These are phyloP conservation scores for Neonectria neomacrospora DNA, from an alignment of 2,329 filamentous ascomycete genomes.

Conservation along the genomic window DNA sequence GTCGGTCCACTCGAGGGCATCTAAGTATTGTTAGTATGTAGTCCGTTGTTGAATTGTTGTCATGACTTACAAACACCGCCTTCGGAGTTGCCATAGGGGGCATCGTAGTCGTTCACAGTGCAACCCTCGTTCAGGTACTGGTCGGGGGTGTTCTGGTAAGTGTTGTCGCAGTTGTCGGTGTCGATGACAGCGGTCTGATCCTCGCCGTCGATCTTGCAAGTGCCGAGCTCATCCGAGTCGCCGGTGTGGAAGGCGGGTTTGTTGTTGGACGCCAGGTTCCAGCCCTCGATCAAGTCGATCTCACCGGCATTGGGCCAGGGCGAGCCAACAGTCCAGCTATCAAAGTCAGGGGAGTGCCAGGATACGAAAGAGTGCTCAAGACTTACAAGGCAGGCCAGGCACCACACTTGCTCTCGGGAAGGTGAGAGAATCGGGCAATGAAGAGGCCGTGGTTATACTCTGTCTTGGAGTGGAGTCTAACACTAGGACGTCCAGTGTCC, in stretches of 20 bases:
- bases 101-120: constrained; percentile 51
- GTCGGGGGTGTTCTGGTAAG: constrained; percentile 45
- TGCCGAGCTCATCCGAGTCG: constrained; percentile 43
- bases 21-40: constrained; percentile 24
- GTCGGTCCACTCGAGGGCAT: constrained; percentile 57
- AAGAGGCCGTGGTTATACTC: constrained; percentile 74
- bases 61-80: constrained; percentile 57
- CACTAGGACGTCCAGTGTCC: constrained; percentile 60
- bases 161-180: constrained; percentile 55
- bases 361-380: not conserved
- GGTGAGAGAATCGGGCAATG: constrained; percentile 75
- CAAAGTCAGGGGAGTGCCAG: not conserved
- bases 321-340: constrained; percentile 60
- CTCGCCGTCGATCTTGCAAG: constrained; percentile 48
- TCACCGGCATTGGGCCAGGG: constrained; percentile 72
- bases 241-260: constrained; percentile 69
- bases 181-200: constrained; percentile 47
- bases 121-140: constrained; percentile 56
- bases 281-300: constrained; percentile 75
- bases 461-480: constrained; percentile 72
- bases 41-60: constrained; percentile 51
- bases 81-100: constrained; percentile 51
- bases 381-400: constrained; percentile 76
- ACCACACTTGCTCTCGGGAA: constrained; percentile 74
- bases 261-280: constrained; percentile 66